A percentile compares a stretch with the other conserved stretches of the same genome.
Evolutionary conservation across 2,329 filamentous ascomycete genomes (phyloP).

Genomic region (Hypoxylon rubiginosum): DNA sequence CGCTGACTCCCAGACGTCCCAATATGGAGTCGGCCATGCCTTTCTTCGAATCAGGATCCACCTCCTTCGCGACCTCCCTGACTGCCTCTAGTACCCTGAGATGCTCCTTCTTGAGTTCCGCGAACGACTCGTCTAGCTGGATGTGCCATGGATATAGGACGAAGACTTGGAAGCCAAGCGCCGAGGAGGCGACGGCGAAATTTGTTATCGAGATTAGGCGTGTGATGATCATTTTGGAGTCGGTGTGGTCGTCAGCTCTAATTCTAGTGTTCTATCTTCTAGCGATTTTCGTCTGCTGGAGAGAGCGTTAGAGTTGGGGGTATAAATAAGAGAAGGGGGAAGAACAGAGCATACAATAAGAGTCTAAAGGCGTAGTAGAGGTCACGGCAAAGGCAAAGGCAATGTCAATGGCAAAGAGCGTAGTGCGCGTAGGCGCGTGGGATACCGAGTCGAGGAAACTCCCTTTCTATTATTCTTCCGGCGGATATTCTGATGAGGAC

Average conservation of each 20-base stretch:
- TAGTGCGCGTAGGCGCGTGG: constrained; percentile 32
- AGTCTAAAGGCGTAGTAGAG: constrained; percentile 32
- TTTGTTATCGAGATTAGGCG: constrained; percentile 71
- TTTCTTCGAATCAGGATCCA: constrained; percentile 48
- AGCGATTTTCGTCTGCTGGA: constrained; percentile 23
- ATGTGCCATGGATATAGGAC: constrained; percentile 80
- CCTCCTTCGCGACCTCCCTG: constrained; percentile 51
- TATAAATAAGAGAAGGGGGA: background rate
- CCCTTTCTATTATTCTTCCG: constrained; percentile 25
- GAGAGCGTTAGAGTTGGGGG: constrained; percentile 26
- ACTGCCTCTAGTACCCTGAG: constrained; percentile 57
- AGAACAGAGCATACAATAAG: constrained; percentile 25
- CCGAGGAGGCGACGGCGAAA: constrained; percentile 74
- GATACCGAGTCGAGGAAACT: constrained; percentile 22
- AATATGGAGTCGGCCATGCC: constrained; percentile 49
- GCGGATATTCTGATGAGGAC: constrained; percentile 21
- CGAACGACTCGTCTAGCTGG: constrained; percentile 72
- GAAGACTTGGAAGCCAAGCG: constrained; percentile 75
- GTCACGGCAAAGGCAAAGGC: constrained; percentile 9
- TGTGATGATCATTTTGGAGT: constrained; percentile 54
- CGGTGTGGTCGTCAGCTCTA: constrained; percentile 19
- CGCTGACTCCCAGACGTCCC: constrained; percentile 44
- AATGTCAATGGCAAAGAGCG: constrained; percentile 29
- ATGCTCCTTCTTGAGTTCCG: constrained; percentile 70
- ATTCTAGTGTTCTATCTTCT: constrained; percentile 20